These are phyloP conservation scores for Pseudopyrenochaeta lycopersici DNA, from an alignment of 2,329 filamentous ascomycete genomes.

Conservation along the genomic window DNA sequence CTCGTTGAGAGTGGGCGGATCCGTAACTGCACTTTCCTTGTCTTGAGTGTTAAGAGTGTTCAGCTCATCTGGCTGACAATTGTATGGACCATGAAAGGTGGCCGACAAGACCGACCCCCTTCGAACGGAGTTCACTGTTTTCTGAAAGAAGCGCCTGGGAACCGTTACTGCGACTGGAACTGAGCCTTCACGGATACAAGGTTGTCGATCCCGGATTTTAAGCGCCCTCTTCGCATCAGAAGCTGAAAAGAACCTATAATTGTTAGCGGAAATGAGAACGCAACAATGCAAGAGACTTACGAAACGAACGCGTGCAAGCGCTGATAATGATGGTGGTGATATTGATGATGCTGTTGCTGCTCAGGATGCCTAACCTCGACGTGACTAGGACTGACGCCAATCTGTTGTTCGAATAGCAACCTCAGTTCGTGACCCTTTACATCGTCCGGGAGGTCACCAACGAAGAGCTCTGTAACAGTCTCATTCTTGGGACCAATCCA, in stretches of 20 bases:
- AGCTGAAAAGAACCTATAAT: conserved; percentile 19
- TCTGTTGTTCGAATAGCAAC: conserved; percentile 23
- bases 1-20: background rate
- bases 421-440: conserved; percentile 19
- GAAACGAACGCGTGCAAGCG: conserved; percentile 27
- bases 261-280: conserved; percentile 10
- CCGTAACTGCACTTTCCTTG: background rate
- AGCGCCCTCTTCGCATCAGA: conserved; percentile 25
- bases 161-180: conserved; percentile 23
- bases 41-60: conserved; percentile 2
- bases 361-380: conserved; percentile 7
- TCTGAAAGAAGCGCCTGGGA: conserved; percentile 32
- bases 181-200: conserved; percentile 17
- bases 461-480: conserved; percentile 36
- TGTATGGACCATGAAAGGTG: conserved; percentile 1
- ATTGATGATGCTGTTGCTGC: conserved; percentile 1
- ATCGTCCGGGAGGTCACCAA: conserved; percentile 32
- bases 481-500: conserved; percentile 44
- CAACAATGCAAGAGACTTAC: conserved; percentile 14
- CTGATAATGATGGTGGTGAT: background rate
- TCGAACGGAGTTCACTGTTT: background rate
- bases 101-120: conserved; percentile 1
- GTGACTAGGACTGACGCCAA: conserved; percentile 14
- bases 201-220: conserved; percentile 8
- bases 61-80: conserved; percentile 1